phyloP scores from a whole-genome alignment of 2,329 filamentous ascomycete genomes.

The Phialocephala sp. region DNA sequence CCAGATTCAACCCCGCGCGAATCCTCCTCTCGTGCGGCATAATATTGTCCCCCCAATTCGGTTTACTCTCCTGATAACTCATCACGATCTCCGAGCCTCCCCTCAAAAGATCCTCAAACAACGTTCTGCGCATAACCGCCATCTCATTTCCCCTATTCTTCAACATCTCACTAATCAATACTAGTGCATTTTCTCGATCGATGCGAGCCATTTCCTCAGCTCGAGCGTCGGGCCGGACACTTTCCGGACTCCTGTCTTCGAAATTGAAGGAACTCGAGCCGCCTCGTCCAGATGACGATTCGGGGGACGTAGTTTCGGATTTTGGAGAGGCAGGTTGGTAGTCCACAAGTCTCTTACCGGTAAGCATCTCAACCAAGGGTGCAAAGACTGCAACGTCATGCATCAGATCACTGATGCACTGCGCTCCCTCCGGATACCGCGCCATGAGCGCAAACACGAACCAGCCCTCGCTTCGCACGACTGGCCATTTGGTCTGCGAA shows the following conservation, averaged over 20 bases:
- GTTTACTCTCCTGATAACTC: constrained; percentile 32
- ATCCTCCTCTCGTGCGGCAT: constrained; percentile 21
- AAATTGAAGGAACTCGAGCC: constrained; percentile 15
- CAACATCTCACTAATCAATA: constrained; percentile 62
- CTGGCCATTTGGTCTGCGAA: constrained; percentile 62
- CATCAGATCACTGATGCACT: constrained; percentile 52
- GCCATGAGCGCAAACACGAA: constrained; percentile 67
- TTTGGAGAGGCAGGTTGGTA: constrained; percentile 9
- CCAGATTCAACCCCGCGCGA: constrained; percentile 23
- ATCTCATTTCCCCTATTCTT: constrained; percentile 51
- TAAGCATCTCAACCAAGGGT: constrained; percentile 55
- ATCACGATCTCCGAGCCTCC: constrained; percentile 50
- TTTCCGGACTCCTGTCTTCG: constrained; percentile 28
- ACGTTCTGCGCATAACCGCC: constrained; percentile 45
- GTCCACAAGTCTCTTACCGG: constrained; percentile 47
- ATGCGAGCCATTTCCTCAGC: constrained; percentile 53
- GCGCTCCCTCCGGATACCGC: constrained; percentile 53
- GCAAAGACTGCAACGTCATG: constrained; percentile 50
- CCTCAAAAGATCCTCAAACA: constrained; percentile 56
- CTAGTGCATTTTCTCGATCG: constrained; percentile 66
- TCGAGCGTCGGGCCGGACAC: constrained; percentile 33
- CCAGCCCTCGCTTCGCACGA: constrained; percentile 64
- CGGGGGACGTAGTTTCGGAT: not conserved
- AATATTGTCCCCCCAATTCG: constrained; percentile 11
- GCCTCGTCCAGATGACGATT: not conserved